phyloP scores from a whole-genome alignment of 495 filamentous ascomycete species.

The Aspergillus bertholletiae region DNA sequence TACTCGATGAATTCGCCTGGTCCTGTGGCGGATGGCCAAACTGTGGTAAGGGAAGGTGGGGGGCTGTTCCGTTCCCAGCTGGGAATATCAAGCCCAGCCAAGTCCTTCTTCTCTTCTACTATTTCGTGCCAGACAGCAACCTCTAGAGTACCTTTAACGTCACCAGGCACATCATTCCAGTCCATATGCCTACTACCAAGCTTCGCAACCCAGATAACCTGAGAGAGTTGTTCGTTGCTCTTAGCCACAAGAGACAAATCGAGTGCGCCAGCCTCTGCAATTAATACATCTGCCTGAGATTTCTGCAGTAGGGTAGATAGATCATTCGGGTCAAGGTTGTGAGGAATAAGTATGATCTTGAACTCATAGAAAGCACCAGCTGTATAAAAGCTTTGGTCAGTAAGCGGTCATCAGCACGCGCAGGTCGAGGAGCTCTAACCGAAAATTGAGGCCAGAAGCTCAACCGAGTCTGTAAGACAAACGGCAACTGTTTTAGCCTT shows the following conservation, averaged over 20 bases:
- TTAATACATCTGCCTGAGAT: slow-evolving; percentile 70
- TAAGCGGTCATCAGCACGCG: slow-evolving; percentile 7
- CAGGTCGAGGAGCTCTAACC: slow-evolving; percentile 35
- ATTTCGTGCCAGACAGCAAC: slow-evolving; percentile 88
- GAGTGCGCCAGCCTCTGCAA: slow-evolving; percentile 84
- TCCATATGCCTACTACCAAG: slow-evolving; percentile 89
- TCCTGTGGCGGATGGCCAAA: slow-evolving; percentile 54
- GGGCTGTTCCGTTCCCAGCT: slow-evolving; percentile 44
- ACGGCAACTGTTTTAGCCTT: slow-evolving; percentile 79
- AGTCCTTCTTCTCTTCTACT: slow-evolving; percentile 56
- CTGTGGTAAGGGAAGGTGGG: slow-evolving; percentile 51
- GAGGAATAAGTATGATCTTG: slow-evolving; percentile 79
- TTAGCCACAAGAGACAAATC: slow-evolving; percentile 71
- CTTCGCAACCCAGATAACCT: slow-evolving; percentile 92
- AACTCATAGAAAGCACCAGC: slow-evolving; percentile 77
- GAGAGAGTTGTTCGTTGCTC: slow-evolving; percentile 63
- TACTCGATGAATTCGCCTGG: slow-evolving; percentile 71
- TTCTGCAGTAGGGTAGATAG: slow-evolving; percentile 67
- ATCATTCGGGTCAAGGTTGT: slow-evolving; percentile 62
- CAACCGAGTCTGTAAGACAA: slow-evolving; percentile 90
- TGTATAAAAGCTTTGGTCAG: slow-evolving; percentile 17
- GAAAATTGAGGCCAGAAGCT: slow-evolving; percentile 72
- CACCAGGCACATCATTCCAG: slow-evolving; percentile 76
- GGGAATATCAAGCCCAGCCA: slow-evolving; percentile 47
- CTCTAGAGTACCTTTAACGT: slow-evolving; percentile 64